Evolutionary conservation across 2,329 filamentous ascomycete species (phyloP), one percentile per base, ranked within the genome.

Genomic region (Sporothrix globosa): DNA sequence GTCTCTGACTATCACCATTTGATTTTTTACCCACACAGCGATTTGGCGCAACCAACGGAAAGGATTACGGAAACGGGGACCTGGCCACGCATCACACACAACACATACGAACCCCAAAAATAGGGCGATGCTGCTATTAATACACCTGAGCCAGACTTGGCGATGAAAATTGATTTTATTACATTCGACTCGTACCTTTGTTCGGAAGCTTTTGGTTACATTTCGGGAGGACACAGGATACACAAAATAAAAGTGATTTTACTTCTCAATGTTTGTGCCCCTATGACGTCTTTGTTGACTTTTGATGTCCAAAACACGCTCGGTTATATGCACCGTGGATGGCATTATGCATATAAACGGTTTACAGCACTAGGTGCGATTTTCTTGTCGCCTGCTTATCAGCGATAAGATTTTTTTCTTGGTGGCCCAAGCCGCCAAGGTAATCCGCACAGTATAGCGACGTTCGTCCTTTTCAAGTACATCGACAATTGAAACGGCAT

Each of bases 391-490:
- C 7, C 17, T 14, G 24, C 67, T 70, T 72, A 72, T 70, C 71
- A 53, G 58, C 69, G 71, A 72, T 72, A 72, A 72, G 63, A 39
- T 56, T 70, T 70, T 70, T 72, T 72, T 67, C 60, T 48, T n/a
- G 13, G 41, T 54, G 63, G 7, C 9, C 7, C 34, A 4, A 34
- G 65, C 27, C 30, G 14, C 60, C 41, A 61, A n/a, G 4, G 34
- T 34, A 34, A 34, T 34, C 34, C 34, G 14, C n/a, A 48, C 41
- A 24, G 19, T 14, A 46, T 24, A 39, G 17, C 24, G 61, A 50
- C 44, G 17, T 30, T 65, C 24, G 11, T 52, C 19, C 54, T 50
- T 19, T 34, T 5, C n/a, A 30, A 27, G 39, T n/a, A 24, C 14
- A 17, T 4, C 39, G 39, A 44, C 30, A 53, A 27, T 9, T 2